A percentile compares a stretch with the other conserved stretches of the same genome.
phyloP scores from a whole-genome alignment of 208 protist species.

The Leishmania braziliensis region DNA sequence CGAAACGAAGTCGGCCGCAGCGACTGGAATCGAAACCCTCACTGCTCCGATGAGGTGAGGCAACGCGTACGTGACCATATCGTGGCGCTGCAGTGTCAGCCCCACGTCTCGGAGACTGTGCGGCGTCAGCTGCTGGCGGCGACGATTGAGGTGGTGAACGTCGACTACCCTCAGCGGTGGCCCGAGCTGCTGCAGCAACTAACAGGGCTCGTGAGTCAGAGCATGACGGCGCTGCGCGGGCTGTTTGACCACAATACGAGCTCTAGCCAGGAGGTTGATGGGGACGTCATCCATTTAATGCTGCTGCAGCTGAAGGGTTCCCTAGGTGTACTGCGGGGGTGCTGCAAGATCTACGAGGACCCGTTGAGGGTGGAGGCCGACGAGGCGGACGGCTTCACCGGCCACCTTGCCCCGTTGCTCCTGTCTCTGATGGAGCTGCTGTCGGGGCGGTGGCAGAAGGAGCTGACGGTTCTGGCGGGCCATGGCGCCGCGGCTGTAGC shows the following conservation, averaged over 20 bases:
- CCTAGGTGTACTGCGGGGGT: constrained; percentile 65
- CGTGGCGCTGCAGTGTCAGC: constrained; percentile 64
- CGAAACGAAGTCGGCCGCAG: constrained; percentile 75
- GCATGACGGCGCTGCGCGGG: constrained; percentile 30
- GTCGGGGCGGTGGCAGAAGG: constrained; percentile 41
- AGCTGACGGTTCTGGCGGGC: constrained; percentile 23
- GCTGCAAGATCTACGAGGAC: constrained; percentile 72
- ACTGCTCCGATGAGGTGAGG: constrained; percentile 64
- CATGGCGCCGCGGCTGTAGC: constrained; percentile 15
- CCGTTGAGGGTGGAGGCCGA: constrained; percentile 49
- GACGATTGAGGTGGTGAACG: constrained; percentile 61
- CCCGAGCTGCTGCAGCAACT: constrained; percentile 64
- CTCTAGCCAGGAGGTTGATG: constrained; percentile 20
- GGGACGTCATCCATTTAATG: constrained; percentile 24
- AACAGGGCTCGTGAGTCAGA: constrained; percentile 44
- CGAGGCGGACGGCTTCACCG: constrained; percentile 54
- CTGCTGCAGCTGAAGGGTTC: constrained; percentile 65
- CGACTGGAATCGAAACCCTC: constrained; percentile 73
- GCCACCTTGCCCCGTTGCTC: constrained; percentile 42
- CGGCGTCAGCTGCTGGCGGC: constrained; percentile 77
- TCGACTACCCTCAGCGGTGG: constrained; percentile 80
- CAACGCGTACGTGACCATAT: constrained; percentile 44
- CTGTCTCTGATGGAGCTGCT: constrained; percentile 59
- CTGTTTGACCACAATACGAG: constrained; percentile 25
- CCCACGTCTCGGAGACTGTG: constrained; percentile 68